Percentiles rank a stretch among this genome's conserved stretches.
Evolutionary conservation across 306 rosid species (phyloP).

Genomic region (Rosa chinensis): DNA sequence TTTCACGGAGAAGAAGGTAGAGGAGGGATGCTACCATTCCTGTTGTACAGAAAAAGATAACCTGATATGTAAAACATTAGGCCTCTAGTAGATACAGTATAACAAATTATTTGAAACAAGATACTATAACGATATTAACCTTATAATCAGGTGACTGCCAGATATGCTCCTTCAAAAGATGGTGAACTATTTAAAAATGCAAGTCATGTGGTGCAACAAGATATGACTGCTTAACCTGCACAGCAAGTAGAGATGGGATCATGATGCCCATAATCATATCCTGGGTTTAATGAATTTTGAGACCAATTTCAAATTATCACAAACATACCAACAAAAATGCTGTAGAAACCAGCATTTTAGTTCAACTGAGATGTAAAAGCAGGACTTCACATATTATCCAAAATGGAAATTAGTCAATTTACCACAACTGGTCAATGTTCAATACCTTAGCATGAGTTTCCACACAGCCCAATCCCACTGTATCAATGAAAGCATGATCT

Average conservation of each 20-base stretch:
- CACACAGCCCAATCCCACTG: constrained; percentile 78
- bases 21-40: constrained; percentile 84
- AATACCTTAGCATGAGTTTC: constrained; percentile 81
- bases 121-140: constrained; percentile 38
- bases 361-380: not conserved
- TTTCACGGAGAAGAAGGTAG: constrained; percentile 65
- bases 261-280: not conserved
- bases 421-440: constrained; percentile 14
- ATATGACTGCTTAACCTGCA: constrained; percentile 75
- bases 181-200: constrained; percentile 72
- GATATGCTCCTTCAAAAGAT: constrained; percentile 73
- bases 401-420: not conserved
- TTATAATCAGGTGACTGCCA: constrained; percentile 69
- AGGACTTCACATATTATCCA: not conserved
- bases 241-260: constrained; percentile 29
- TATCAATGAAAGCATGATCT: constrained; percentile 79
- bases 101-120: constrained; percentile 21
- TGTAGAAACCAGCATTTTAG: not conserved
- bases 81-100: constrained; percentile 13
- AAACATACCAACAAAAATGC: not conserved
- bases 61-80: constrained; percentile 51
- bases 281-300: not conserved
- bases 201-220: constrained; percentile 69
- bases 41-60: constrained; percentile 79
- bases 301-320: not conserved